A percentile compares a stretch with the other conserved stretches of the same genome.
These are phyloP conservation scores for Closterium sp. DNA, from an alignment of 139 green algal species.

Conservation along the genomic window DNA sequence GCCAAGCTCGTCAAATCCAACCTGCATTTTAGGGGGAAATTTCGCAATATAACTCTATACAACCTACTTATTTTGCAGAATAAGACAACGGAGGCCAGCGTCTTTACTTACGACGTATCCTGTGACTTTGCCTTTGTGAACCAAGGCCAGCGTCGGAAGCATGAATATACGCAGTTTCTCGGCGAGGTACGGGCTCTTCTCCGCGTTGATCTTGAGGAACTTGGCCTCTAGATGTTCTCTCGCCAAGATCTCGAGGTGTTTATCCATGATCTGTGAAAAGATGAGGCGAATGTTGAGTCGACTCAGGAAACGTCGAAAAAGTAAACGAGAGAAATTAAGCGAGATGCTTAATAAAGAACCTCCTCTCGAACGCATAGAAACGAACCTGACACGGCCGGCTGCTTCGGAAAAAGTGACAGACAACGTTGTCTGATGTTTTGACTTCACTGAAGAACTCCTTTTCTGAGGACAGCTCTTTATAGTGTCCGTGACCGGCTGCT, in stretches of 20 bases:
- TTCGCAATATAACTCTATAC: not conserved
- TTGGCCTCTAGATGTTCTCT: conserved; percentile 85
- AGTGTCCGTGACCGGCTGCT: conserved; percentile 84
- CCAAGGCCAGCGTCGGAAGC: conserved; percentile 87
- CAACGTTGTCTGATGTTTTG: conserved; percentile 87
- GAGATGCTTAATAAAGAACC: not conserved
- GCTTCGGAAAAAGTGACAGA: conserved; percentile 87
- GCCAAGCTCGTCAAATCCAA: conserved; percentile 74
- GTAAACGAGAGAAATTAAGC: not conserved
- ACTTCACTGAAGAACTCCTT: conserved; percentile 93
- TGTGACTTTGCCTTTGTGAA: conserved; percentile 84
- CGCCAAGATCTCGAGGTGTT: conserved; percentile 70
- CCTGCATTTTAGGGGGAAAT: conserved; percentile 10
- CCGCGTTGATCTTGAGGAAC: conserved; percentile 90
- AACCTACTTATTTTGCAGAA: no score
- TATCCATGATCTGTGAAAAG: conserved; percentile 77
- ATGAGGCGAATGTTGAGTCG: no score
- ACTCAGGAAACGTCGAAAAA: not conserved
- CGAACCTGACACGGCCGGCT: conserved; percentile 86
- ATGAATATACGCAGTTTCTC: conserved; percentile 84
- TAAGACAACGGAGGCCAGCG: no score
- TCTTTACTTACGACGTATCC: conserved; percentile 72
- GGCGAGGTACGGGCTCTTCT: conserved; percentile 90
- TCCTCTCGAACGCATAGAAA: not conserved
- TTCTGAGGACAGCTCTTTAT: conserved; percentile 75